phyloP scores from a whole-genome alignment of 139 green algal species.

The Diplosphaera chodatii region DNA sequence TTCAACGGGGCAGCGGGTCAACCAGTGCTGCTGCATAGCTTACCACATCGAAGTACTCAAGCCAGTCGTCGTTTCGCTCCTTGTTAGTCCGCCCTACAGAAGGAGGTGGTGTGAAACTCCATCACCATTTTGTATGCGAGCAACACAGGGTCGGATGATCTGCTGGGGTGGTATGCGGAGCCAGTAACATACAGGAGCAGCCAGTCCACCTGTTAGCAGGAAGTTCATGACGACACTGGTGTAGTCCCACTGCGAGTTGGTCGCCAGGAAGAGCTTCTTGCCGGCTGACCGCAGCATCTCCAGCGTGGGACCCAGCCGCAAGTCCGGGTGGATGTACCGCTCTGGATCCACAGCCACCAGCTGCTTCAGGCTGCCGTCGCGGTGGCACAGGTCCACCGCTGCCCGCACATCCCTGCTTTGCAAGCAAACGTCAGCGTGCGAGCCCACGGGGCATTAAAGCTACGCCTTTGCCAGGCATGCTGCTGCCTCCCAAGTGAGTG shows the following conservation, averaged over 20 bases:
- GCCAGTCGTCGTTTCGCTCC: conserved; percentile 59
- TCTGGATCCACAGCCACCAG: conserved; percentile 79
- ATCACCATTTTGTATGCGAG: too few relatives aligned
- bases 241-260: conserved; percentile 97
- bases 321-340: conserved; percentile 86
- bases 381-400: conserved; percentile 93
- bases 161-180: too few relatives aligned
- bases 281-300: conserved; percentile 60
- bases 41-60: conserved; percentile 89
- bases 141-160: too few relatives aligned
- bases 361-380: conserved; percentile 89
- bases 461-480: too few relatives aligned
- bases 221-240: conserved; percentile 98
- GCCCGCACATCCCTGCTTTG: conserved; percentile 83
- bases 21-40: too few relatives aligned
- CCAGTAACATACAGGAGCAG: too few relatives aligned
- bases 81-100: conserved; percentile 18
- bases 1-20: too few relatives aligned
- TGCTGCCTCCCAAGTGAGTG: too few relatives aligned
- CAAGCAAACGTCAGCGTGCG: not conserved
- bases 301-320: conserved; percentile 56
- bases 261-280: conserved; percentile 86
- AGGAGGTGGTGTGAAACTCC: too few relatives aligned
- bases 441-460: too few relatives aligned
- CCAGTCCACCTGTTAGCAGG: conserved; percentile 31